Evolutionary conservation across 441 rosid genomes (phyloP), one percentile per base, ranked within the genome.

Genomic region (Brassica hybrid): DNA sequence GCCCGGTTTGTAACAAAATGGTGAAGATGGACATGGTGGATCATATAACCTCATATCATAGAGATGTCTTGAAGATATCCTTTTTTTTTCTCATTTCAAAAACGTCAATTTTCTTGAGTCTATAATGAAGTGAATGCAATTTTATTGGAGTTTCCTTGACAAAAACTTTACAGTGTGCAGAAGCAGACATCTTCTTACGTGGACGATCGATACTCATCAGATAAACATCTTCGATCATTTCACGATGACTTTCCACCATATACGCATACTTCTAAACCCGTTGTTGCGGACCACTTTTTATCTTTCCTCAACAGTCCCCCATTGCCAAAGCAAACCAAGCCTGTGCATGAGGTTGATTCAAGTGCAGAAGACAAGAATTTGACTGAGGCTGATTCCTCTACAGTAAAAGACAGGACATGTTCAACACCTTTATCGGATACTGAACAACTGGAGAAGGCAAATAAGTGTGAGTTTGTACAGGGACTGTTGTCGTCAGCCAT

Each of bases 21-120:
- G 82, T 80, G 76, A 80, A 65, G 79, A 71, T 75, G 76, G 48
- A 75, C 67, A 80, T 80, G 82, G 82, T 80, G 68, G 76, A 80
- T 75, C 82, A 80, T 65, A 80, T 80, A 21, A 75, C 71, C 11
- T 8, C 79, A 65, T 62, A 74, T 43, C 82, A 80, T 25, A 80
- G 68, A 75, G 79, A 75, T 70, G 76, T 75, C 16, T 70, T 80
- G 27, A 80, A 80, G 82, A 79, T 79, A 79, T 74, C 82, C 82
- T 27, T 4, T 27, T 27, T 75, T 79, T 69, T 59, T n/a, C n/a
- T n/a, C 4, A 4, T 50, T 50, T 50, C 17, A 50, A 6, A 14
- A 14, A 50, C 3, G 19, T 50, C 4, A 62, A 13, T 21, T 50
- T 60, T 2, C 1, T 8, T 0, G 7, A 34, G 36, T 16, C 58